phyloP scores from a whole-genome alignment of 257 asterid genomes.

The Przewalskia tangutica region DNA sequence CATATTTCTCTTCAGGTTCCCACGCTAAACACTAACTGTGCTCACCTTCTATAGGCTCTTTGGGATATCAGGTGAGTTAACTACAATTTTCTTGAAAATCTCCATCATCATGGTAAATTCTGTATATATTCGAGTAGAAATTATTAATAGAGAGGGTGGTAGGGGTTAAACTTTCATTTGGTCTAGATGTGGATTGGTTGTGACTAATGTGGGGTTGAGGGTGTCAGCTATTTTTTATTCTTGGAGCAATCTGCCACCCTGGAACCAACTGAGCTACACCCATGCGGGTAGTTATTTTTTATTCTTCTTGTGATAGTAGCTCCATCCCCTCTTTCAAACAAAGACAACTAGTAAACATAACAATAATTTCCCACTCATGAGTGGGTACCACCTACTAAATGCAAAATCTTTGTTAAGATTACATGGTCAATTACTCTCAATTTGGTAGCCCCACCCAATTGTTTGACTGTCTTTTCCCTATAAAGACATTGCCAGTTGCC shows the following conservation, averaged over 20 bases:
- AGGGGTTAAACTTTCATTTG: neutral
- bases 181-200: neutral
- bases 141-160: neutral
- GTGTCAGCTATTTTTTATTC: neutral
- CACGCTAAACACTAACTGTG: too few relatives aligned
- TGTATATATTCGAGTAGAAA: neutral
- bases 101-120: neutral
- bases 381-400: neutral
- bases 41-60: too few relatives aligned
- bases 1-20: too few relatives aligned
- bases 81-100: neutral
- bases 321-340: neutral
- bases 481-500: conserved; percentile 3
- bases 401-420: neutral
- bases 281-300: neutral
- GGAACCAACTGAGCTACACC: too few relatives aligned
- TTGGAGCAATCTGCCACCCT: too few relatives aligned
- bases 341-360: neutral
- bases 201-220: neutral
- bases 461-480: neutral
- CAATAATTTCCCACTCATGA: neutral
- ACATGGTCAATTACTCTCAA: neutral
- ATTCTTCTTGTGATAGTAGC: too few relatives aligned
- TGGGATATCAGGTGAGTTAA: neutral
- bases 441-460: neutral